Evolutionary conservation across 805 yeast genomes (phyloP).

Genomic region (Barnettozyma californica): DNA sequence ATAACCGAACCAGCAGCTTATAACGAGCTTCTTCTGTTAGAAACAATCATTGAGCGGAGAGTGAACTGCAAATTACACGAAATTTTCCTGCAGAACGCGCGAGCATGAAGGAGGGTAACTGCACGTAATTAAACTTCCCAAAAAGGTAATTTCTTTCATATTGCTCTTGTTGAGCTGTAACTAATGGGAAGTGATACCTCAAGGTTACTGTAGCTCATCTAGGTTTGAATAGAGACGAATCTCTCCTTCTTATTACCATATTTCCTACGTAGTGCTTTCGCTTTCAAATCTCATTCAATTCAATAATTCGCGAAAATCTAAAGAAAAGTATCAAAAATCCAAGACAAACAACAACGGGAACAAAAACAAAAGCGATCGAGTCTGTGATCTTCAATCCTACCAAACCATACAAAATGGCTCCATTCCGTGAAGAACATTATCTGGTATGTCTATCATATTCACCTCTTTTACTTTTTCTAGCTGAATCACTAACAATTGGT

Average conservation of each 20-base stretch:
- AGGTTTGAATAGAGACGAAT: too few relatives aligned
- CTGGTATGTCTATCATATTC: slow-evolving; percentile 14
- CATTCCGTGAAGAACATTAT: slow-evolving; percentile 26
- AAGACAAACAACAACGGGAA: neutral
- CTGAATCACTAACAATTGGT: neutral
- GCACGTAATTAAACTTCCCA: neutral
- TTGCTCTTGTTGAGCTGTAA: neutral
- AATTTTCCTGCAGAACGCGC: neutral
- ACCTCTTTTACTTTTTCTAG: neutral
- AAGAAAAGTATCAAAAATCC: neutral
- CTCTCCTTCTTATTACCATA: too few relatives aligned
- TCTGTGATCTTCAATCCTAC: neutral
- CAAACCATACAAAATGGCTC: slow-evolving; percentile 19
- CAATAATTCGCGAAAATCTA: neutral
- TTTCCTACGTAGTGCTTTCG: too few relatives aligned
- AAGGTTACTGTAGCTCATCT: too few relatives aligned
- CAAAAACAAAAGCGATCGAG: neutral
- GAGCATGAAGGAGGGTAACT: neutral
- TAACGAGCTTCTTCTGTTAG: neutral
- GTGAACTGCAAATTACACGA: neutral
- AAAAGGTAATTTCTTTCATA: neutral
- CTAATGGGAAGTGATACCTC: neutral
- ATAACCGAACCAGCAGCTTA: slow-evolving; percentile 1
- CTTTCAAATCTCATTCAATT: neutral
- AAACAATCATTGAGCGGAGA: neutral